phyloP scores from a whole-genome alignment of 1,284 basidiomycete genomes.

The Ceratobasidium sp. region DNA sequence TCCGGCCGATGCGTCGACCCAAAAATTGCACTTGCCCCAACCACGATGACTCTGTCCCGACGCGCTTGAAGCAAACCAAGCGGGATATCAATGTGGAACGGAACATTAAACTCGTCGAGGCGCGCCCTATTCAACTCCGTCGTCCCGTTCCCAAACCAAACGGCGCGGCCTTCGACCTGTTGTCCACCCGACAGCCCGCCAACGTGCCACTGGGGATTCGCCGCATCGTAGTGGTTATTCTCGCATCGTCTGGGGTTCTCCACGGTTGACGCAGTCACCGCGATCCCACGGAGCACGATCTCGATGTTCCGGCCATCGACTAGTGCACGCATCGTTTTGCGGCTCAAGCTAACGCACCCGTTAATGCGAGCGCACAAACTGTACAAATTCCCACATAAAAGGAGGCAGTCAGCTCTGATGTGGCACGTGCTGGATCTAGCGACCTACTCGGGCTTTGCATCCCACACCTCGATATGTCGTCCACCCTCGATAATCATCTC shows the following conservation, averaged over 20 bases:
- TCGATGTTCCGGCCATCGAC: conserved; percentile 27
- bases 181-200: conserved; percentile 34
- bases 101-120: conserved; percentile 21
- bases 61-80: conserved; percentile 25
- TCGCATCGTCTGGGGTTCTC: conserved; percentile 38
- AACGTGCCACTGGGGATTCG: conserved; percentile 33
- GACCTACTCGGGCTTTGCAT: conserved; percentile 40
- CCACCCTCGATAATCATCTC: conserved; percentile 37
- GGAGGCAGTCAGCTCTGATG: conserved; percentile 10
- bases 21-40: conserved; percentile 34
- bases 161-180: conserved; percentile 31
- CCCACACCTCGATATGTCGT: conserved; percentile 33
- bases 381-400: conserved; percentile 17
- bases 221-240: conserved; percentile 34
- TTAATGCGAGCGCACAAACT: conserved; percentile 28
- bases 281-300: conserved; percentile 32
- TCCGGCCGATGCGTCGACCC: conserved; percentile 33
- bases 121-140: conserved; percentile 16
- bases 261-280: conserved; percentile 29
- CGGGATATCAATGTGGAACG: conserved; percentile 35
- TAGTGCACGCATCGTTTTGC: conserved; percentile 33
- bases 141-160: conserved; percentile 20
- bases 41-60: conserved; percentile 18
- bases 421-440: conserved; percentile 10
- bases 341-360: conserved; percentile 29